Conservation (phyloP, 2,329 filamentous ascomycete genomes). For the Colletotrichum caudatum region DNA sequence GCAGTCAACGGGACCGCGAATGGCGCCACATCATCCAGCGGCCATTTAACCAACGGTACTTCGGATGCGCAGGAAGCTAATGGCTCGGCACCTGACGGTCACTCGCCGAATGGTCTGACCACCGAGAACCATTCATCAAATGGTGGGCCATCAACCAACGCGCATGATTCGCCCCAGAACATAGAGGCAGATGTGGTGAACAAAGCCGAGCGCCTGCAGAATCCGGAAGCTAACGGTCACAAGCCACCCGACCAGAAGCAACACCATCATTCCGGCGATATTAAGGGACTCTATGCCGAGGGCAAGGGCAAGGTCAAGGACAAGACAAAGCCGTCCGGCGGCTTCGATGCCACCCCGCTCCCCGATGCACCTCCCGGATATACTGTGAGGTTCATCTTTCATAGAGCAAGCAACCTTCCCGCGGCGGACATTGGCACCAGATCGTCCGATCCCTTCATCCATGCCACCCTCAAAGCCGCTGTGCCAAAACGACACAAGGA, state of each 20-base stretch:
- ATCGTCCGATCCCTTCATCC: constrained; percentile 86
- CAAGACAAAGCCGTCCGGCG: constrained; percentile 73
- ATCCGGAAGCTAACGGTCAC: constrained; percentile 39
- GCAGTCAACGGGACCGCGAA: neutral
- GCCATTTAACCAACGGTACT: constrained; percentile 13
- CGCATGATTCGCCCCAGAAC: constrained; percentile 11
- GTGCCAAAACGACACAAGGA: constrained; percentile 86
- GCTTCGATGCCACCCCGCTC: constrained; percentile 83
- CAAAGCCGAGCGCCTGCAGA: constrained; percentile 35
- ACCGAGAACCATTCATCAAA: constrained; percentile 26
- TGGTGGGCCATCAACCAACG: constrained; percentile 36
- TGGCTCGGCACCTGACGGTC: constrained; percentile 12
- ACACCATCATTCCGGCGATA: constrained; percentile 43
- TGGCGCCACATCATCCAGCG: neutral
- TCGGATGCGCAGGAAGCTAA: constrained; percentile 14
- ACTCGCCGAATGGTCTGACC: neutral
- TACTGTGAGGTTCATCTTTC: constrained; percentile 87
- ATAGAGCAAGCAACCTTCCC: constrained; percentile 83
- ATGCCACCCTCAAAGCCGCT: constrained; percentile 78
- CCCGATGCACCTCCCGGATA: constrained; percentile 81
- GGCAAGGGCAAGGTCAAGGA: constrained; percentile 55
- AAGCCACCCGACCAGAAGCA: constrained; percentile 36
- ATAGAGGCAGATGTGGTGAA: constrained; percentile 32
- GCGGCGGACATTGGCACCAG: constrained; percentile 82
- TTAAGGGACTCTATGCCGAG: constrained; percentile 52